Conservation (phyloP, 495 filamentous ascomycete species). For the Daldinia bambusicola region DNA sequence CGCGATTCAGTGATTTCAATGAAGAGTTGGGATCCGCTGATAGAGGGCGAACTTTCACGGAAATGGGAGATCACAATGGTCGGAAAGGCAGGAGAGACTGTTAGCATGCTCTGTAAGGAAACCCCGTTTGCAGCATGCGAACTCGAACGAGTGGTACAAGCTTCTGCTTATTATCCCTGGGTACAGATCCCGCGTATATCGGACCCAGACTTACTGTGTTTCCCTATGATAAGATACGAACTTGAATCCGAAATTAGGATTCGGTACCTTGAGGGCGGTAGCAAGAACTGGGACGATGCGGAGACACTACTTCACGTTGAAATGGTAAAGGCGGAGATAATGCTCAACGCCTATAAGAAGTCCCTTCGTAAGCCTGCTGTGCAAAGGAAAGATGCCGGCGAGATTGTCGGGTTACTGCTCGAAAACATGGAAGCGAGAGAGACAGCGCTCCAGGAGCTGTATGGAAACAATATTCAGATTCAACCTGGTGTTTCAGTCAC, state of each 20-base stretch:
- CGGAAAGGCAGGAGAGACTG: neutral
- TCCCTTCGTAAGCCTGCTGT: neutral
- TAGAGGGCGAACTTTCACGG: neutral
- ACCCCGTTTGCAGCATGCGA: neutral
- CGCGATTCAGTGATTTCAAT: neutral
- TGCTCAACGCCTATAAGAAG: neutral
- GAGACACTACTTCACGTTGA: neutral
- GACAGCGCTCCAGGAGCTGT: neutral
- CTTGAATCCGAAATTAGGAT: neutral
- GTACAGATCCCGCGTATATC: neutral
- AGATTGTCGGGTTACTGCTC: too few species aligned
- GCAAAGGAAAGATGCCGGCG: neutral
- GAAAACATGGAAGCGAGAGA: neutral
- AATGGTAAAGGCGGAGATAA: conserved; percentile 1
- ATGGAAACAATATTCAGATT: neutral
- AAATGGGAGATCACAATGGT: neutral
- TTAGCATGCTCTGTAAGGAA: neutral
- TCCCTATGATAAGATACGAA: neutral
- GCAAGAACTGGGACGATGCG: neutral
- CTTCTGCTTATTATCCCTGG: neutral
- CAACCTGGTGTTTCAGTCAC: neutral
- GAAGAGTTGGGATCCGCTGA: too few species aligned
- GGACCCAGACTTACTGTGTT: neutral
- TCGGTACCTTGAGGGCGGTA: neutral
- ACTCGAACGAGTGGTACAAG: neutral